These are phyloP conservation scores for Benincasa hispida DNA, from an alignment of 306 rosid genomes.

Conservation along the genomic window DNA sequence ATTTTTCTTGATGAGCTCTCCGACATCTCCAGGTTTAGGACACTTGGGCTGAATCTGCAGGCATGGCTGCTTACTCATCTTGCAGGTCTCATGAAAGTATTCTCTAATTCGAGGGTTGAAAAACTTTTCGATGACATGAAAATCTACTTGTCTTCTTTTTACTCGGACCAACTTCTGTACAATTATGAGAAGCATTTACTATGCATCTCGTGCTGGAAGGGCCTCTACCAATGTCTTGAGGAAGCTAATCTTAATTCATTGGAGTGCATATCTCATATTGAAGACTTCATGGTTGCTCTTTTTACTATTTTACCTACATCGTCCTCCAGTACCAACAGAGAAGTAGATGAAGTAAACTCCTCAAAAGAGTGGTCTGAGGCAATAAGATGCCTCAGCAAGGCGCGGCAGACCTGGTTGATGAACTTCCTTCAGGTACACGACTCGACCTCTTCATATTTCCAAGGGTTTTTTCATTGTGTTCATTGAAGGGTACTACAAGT, in stretches of 20 bases:
- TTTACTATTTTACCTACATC: constrained; percentile 51
- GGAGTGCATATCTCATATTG: constrained; percentile 41
- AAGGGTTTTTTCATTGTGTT: neutral
- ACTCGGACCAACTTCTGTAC: constrained; percentile 21
- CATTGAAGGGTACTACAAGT: neutral
- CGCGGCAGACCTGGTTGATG: constrained; percentile 54
- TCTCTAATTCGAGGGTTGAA: constrained; percentile 72
- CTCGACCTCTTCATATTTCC: constrained; percentile 7
- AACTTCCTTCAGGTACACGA: constrained; percentile 54
- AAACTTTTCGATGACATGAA: constrained; percentile 50
- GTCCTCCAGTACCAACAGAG: constrained; percentile 17
- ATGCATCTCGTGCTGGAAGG: constrained; percentile 77
- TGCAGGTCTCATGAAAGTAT: constrained; percentile 54
- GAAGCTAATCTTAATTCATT: constrained; percentile 53
- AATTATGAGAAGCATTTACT: constrained; percentile 32
- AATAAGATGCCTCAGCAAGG: constrained; percentile 68
- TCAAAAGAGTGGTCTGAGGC: constrained; percentile 69
- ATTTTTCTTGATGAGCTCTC: constrained; percentile 86
- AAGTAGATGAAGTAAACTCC: constrained; percentile 17
- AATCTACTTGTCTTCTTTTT: constrained; percentile 36
- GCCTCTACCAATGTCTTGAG: constrained; percentile 56
- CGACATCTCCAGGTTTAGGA: constrained; percentile 59
- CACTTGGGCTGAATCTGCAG: constrained; percentile 62
- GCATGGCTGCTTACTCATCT: constrained; percentile 61
- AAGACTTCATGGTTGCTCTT: constrained; percentile 70